Percentiles rank a stretch among this genome's conserved stretches.
Evolutionary conservation across 805 yeast genomes (phyloP).

Genomic region (Helenozyma rhizophorensis): DNA sequence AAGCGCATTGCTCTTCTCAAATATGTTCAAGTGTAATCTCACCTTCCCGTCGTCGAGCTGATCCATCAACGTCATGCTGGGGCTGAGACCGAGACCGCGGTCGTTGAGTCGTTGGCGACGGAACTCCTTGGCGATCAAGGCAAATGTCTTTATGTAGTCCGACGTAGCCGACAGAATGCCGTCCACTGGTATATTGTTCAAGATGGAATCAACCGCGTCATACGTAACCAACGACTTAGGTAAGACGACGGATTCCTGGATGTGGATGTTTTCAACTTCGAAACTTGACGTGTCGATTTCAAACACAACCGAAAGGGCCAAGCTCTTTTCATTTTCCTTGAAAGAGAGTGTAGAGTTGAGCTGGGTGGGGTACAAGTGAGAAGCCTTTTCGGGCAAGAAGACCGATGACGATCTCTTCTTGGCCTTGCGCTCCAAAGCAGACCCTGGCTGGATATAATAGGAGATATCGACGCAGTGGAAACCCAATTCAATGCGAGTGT

Average conservation of each 20-base stretch:
- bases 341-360: slow-evolving; percentile 61
- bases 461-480: slow-evolving; percentile 83
- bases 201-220: slow-evolving; percentile 51
- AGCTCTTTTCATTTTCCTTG: slow-evolving; percentile 51
- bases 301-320: slow-evolving; percentile 75
- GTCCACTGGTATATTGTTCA: slow-evolving; percentile 25
- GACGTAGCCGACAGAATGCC: slow-evolving; percentile 51
- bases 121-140: slow-evolving; percentile 63
- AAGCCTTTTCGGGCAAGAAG: slow-evolving; percentile 71
- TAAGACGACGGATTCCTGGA: slow-evolving; percentile 65
- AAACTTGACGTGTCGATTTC: slow-evolving; percentile 69
- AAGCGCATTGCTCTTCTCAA: slow-evolving; percentile 53
- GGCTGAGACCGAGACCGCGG: slow-evolving; percentile 41
- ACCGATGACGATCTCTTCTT: slow-evolving; percentile 89
- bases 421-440: slow-evolving; percentile 80
- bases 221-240: slow-evolving; percentile 59
- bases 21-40: slow-evolving; percentile 66
- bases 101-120: slow-evolving; percentile 62
- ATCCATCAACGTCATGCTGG: slow-evolving; percentile 63
- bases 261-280: slow-evolving; percentile 70
- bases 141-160: slow-evolving; percentile 60
- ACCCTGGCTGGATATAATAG: slow-evolving; percentile 64
- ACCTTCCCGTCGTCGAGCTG: slow-evolving; percentile 84
- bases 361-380: slow-evolving; percentile 63
- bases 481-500: slow-evolving; percentile 70